Evolutionary conservation across 1,284 basidiomycete species (phyloP).

Genomic region (Ceratobasidium papillatum): DNA sequence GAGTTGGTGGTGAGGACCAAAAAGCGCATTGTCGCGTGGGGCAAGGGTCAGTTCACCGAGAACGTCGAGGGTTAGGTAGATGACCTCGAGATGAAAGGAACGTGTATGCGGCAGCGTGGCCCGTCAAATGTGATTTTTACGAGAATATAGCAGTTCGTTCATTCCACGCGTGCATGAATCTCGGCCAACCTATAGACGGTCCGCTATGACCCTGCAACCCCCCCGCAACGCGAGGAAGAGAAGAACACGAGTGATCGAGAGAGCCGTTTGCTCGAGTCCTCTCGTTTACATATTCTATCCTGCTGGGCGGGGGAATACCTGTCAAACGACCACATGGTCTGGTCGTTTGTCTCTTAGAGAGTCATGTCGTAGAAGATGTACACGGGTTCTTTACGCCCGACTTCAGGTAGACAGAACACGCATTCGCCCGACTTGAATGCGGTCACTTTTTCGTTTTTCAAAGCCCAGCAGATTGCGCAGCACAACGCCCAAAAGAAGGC

Average conservation of each 20-base stretch:
- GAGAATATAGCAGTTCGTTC: background rate
- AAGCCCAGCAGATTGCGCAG: background rate
- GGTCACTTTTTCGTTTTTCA: background rate
- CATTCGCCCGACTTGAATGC: background rate
- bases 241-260: conserved; percentile 7
- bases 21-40: background rate
- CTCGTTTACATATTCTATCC: background rate
- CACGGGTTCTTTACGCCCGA: background rate
- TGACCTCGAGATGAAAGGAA: background rate
- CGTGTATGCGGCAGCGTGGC: background rate
- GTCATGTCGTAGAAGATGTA: background rate
- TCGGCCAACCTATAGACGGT: background rate
- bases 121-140: background rate
- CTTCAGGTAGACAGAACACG: background rate
- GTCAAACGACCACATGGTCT: background rate
- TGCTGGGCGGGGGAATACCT: background rate
- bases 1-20: background rate
- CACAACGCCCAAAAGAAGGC: background rate
- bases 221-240: background rate
- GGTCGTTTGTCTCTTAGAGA: background rate
- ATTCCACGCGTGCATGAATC: background rate
- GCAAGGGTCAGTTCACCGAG: background rate
- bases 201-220: conserved; percentile 6
- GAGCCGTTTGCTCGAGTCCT: background rate
- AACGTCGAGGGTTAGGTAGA: background rate